Evolutionary conservation across 805 yeast genomes (phyloP), one percentile per base, ranked within the genome.

Genomic region (Scheffersomyces ergatensis): DNA sequence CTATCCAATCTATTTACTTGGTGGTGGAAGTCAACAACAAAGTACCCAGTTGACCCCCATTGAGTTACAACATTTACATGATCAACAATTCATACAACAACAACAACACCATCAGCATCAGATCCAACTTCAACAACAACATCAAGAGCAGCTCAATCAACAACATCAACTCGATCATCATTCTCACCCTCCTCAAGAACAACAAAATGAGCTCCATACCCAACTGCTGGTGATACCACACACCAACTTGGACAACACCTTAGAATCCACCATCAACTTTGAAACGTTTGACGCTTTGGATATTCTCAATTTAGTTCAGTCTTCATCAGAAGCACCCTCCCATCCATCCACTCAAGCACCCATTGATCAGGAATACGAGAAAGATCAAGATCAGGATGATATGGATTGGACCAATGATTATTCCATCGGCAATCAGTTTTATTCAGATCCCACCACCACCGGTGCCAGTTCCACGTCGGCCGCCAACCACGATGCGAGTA

Each of bases 1-100:
- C 16, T 67, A 67, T 40, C 73, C 73, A 1, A 60, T 67, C 12
- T 67, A 67, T 42, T 51, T 62, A 4, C 46, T 63, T 30, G 11
- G 32, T 25, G 32, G 18, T 26, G 25, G 25, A 23, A n/a, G n/a
- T 23, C 29, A 26, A 26, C 29, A 26, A 26, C 29, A 26, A 13
- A 9, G 9, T 9, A 7, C 24, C 9, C 6, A 6, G 6, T 7
- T 7, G 6, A 21, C 6, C 9, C 6, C 6, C 9, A 9, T 7
- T 9, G 24, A 21, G 9, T 21, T 21, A 7, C n/a, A n/a, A n/a
- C n/a, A n/a, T n/a, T 11, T 8, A 23, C 25, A 23, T 8, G 11
- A 23, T 8, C 25, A 23, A 23, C 25, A 23, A 23, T 7, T 8
- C 11, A 23, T 23, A 23, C 25, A 23, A 23, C 25, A 23, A 23